Evolutionary conservation across 352 stramenopile species (phyloP).

Genomic region (Peronospora belbahrii): DNA sequence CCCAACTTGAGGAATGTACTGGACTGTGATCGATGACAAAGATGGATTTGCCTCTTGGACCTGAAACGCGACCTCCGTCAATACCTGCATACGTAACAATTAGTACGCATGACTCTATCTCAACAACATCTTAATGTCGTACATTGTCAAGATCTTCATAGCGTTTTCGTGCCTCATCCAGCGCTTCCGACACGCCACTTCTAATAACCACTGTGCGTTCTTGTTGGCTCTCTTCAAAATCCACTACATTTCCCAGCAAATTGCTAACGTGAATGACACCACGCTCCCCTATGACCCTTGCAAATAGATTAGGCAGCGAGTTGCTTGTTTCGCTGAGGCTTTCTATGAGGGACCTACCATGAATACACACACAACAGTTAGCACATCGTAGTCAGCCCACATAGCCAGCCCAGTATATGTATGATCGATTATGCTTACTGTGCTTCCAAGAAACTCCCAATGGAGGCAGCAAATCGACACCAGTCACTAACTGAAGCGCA

Average conservation of each 20-base stretch:
- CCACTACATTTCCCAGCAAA: constrained; percentile 75
- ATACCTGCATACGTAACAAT: constrained; percentile 33
- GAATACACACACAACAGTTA: neutral
- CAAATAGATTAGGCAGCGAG: constrained; percentile 31
- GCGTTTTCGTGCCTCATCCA: constrained; percentile 57
- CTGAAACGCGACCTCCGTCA: constrained; percentile 77
- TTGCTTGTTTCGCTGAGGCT: constrained; percentile 7
- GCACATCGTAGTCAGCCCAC: neutral
- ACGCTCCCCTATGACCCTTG: constrained; percentile 26
- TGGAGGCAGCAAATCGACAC: constrained; percentile 49
- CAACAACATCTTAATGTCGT: neutral
- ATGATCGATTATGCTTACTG: constrained; percentile 41
- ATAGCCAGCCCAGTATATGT: neutral
- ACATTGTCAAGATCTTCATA: constrained; percentile 85
- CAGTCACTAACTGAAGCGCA: constrained; percentile 60
- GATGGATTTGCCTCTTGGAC: constrained; percentile 67
- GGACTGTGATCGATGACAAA: constrained; percentile 68
- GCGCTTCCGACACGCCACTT: constrained; percentile 56
- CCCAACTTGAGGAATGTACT: constrained; percentile 84
- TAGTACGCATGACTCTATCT: neutral
- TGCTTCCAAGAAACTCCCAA: constrained; percentile 47
- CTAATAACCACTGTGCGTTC: constrained; percentile 58
- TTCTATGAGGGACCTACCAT: constrained; percentile 24
- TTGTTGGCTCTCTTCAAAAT: constrained; percentile 70
- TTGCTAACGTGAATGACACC: constrained; percentile 57